phyloP scores from a whole-genome alignment of 768 basidiomycete genomes.

The Termitomyces sp. region DNA sequence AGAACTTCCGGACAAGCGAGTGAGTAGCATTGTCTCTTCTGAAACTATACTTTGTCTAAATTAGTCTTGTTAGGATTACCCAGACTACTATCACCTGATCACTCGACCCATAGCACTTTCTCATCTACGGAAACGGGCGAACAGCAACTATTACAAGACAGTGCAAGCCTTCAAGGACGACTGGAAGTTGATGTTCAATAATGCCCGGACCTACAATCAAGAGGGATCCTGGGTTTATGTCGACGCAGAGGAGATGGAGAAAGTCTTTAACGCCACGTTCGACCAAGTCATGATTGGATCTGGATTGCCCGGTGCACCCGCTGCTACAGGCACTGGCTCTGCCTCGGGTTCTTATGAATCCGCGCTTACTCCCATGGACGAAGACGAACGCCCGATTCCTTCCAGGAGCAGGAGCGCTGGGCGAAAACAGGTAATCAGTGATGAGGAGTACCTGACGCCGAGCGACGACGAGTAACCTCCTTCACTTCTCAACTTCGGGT shows the following conservation, averaged over 20 bases:
- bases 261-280: constrained; percentile 75
- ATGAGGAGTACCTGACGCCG: constrained; percentile 69
- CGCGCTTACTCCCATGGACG: constrained; percentile 79
- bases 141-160: constrained; percentile 67
- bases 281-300: constrained; percentile 62
- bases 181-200: constrained; percentile 90
- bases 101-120: constrained; percentile 84
- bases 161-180: constrained; percentile 73
- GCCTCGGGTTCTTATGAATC: constrained; percentile 59
- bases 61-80: constrained; percentile 63
- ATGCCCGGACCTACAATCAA: constrained; percentile 91
- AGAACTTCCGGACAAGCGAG: constrained; percentile 79
- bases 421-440: constrained; percentile 74
- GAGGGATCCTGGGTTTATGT: constrained; percentile 95
- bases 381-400: constrained; percentile 64
- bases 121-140: constrained; percentile 77
- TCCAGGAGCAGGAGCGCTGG: constrained; percentile 55
- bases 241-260: constrained; percentile 94
- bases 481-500: constrained; percentile 4
- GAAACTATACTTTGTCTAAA: constrained; percentile 9
- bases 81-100: constrained; percentile 92
- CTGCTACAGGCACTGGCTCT: constrained; percentile 31
- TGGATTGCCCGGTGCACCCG: constrained; percentile 72
- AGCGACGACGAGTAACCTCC: constrained; percentile 64
- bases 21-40: constrained; percentile 28